Conservation (phyloP, 257 asterid species). For the Solanum rostratum region DNA sequence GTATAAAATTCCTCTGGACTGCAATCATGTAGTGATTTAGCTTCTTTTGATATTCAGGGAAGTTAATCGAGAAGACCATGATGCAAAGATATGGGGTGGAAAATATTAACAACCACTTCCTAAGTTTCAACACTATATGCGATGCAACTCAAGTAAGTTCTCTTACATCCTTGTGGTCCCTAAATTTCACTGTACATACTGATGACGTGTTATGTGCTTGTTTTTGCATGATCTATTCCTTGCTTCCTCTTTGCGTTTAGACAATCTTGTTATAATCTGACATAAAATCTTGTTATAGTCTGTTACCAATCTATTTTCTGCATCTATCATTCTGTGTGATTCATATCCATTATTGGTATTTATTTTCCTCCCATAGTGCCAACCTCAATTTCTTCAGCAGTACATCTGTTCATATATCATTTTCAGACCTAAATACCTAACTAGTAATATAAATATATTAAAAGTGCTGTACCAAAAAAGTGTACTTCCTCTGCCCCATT, state of each 20-base stretch:
- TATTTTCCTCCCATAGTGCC: neutral
- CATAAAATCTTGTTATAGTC: neutral
- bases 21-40: neutral
- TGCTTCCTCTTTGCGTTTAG: neutral
- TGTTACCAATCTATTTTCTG: neutral
- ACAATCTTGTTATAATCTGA: neutral
- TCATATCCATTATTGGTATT: neutral
- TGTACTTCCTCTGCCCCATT: no score
- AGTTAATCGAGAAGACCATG: constrained; percentile 59
- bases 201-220: neutral
- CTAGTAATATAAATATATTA: neutral
- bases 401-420: neutral
- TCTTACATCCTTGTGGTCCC: neutral
- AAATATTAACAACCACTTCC: constrained; percentile 72
- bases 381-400: neutral
- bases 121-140: constrained; percentile 95
- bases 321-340: neutral
- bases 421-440: neutral
- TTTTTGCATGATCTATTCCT: neutral
- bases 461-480: neutral
- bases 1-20: neutral
- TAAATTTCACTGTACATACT: neutral
- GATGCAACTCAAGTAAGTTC: constrained; percentile 90
- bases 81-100: constrained; percentile 88
- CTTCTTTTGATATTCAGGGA: constrained; percentile 23